Percentiles rank a stretch among this genome's conserved stretches.
Evolutionary conservation across 2,329 filamentous ascomycete genomes (phyloP).

Genomic region (Raffaelea arxii): DNA sequence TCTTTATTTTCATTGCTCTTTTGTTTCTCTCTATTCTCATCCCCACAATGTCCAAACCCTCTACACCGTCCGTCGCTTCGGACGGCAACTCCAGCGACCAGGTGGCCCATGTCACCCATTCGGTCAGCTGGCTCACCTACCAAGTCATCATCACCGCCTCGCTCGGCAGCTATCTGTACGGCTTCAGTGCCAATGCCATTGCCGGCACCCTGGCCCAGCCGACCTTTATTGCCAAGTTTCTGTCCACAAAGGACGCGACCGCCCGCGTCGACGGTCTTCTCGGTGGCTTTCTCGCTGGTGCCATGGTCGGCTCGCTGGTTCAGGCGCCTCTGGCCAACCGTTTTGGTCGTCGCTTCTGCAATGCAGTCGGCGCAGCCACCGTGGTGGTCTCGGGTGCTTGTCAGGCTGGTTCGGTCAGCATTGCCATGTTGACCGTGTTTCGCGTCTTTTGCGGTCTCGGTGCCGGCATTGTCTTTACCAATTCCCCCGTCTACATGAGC

Average conservation of each 20-base stretch:
- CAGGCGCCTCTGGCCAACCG: not conserved
- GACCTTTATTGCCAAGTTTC: not conserved
- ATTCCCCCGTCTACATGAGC: slow-evolving; percentile 1
- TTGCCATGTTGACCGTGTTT: not conserved
- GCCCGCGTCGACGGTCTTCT: not conserved
- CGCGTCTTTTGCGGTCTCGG: not conserved
- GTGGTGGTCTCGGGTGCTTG: not conserved
- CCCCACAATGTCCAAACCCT: too few species aligned
- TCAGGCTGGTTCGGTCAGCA: not conserved
- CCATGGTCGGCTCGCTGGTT: not conserved
- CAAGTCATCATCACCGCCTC: not conserved
- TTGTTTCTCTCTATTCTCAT: not conserved
- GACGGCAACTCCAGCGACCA: not conserved
- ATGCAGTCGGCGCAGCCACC: not conserved
- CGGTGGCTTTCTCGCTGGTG: not conserved
- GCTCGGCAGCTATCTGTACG: not conserved
- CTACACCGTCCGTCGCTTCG: too few species aligned
- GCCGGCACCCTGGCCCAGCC: not conserved
- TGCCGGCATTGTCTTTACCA: not conserved
- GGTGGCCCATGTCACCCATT: not conserved
- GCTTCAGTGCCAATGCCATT: not conserved
- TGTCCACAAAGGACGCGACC: not conserved
- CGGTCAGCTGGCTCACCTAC: not conserved
- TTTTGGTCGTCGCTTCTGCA: not conserved
- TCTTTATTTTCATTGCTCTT: not conserved